phyloP scores from a whole-genome alignment of 495 filamentous ascomycete species.

The Trichocladium antarcticum region DNA sequence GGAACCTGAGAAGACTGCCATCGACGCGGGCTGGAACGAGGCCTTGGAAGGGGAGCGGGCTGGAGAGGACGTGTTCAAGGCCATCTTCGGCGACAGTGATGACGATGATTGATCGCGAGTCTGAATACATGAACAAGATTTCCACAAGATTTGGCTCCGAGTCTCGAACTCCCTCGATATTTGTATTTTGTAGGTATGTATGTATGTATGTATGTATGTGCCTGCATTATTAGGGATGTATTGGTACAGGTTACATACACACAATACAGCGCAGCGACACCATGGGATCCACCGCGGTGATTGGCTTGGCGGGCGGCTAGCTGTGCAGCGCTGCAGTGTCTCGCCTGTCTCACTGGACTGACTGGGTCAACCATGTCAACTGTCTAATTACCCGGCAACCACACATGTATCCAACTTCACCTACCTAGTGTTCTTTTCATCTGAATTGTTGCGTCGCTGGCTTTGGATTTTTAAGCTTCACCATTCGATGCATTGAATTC shows the following conservation, averaged over 20 bases:
- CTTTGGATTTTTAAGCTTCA: background rate
- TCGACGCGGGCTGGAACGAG: slow-evolving; percentile 75
- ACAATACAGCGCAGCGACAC: no score
- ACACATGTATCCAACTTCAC: background rate
- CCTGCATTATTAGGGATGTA: no score
- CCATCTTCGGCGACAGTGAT: slow-evolving; percentile 85
- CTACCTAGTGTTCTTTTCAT: background rate
- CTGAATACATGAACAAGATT: no score
- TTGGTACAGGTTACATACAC: no score
- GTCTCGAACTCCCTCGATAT: no score
- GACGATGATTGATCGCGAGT: slow-evolving; percentile 46
- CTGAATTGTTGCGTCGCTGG: background rate
- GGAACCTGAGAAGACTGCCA: slow-evolving; percentile 13
- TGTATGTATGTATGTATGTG: no score
- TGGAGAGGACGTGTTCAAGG: slow-evolving; percentile 82
- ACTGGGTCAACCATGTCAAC: slow-evolving; percentile 1
- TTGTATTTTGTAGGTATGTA: no score
- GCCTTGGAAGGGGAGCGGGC: slow-evolving; percentile 73
- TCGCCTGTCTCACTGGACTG: background rate
- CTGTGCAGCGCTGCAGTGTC: background rate
- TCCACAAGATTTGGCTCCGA: no score
- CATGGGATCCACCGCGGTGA: no score
- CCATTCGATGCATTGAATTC: background rate
- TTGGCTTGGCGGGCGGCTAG: no score
- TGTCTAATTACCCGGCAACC: background rate